phyloP scores from a whole-genome alignment of 2,329 filamentous ascomycete species.

The Dichotomopilus funicola region DNA sequence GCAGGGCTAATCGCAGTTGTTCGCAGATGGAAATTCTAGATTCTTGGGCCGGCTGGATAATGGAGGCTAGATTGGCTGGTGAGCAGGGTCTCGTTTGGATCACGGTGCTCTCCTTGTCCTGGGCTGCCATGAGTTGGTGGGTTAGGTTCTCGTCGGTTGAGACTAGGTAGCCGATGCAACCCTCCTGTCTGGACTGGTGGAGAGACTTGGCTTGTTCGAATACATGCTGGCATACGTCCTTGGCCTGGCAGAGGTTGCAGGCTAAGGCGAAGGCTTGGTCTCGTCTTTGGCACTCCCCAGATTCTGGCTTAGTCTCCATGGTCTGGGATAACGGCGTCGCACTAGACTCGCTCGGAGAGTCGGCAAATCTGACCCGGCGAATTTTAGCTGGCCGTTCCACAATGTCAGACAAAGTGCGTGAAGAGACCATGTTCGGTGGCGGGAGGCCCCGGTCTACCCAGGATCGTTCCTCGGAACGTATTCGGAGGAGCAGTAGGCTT shows the following conservation, averaged over 20 bases:
- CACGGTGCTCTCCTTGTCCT: slow-evolving; percentile 1
- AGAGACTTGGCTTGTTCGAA: neutral
- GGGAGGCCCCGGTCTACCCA: slow-evolving; percentile 1
- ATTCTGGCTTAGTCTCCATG: too few relatives aligned
- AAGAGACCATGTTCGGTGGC: neutral
- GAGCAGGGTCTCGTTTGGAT: neutral
- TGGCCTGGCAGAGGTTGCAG: neutral
- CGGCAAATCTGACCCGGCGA: neutral
- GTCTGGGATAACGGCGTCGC: neutral
- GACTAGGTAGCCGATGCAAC: neutral
- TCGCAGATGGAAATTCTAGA: neutral
- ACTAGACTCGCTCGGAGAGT: neutral
- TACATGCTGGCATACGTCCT: slow-evolving; percentile 2
- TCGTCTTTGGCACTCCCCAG: too few relatives aligned
- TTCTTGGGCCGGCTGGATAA: neutral
- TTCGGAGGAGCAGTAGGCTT: neutral
- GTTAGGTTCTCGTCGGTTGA: neutral
- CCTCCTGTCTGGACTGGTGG: neutral
- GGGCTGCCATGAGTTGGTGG: neutral
- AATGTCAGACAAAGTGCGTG: neutral
- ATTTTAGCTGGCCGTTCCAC: neutral
- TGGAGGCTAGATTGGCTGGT: neutral
- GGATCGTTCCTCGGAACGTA: neutral
- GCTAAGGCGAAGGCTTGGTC: neutral
- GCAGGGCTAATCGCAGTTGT: neutral